A percentile compares a stretch with the other conserved stretches of the same genome.
Conservation (phyloP, 2,329 filamentous ascomycete genomes). For the Aspergillus phoenicis region DNA sequence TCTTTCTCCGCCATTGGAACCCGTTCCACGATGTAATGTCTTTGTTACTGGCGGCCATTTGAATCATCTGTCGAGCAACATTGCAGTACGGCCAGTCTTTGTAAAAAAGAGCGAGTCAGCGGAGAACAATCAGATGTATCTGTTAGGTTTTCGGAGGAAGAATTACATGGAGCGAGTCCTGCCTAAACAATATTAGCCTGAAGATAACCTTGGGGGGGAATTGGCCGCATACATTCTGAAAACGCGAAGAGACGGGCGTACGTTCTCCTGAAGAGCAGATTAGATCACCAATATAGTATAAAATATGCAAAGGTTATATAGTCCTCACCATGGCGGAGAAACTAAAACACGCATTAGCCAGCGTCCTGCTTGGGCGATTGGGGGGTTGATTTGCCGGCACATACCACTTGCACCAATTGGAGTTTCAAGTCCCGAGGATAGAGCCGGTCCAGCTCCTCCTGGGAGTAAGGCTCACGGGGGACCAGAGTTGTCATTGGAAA, state of each 20-base stretch:
- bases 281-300: not conserved
- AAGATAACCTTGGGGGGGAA: not conserved
- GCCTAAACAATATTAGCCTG: constrained; percentile 41
- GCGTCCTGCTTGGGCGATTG: not conserved
- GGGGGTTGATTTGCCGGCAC: constrained; percentile 26
- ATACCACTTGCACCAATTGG: constrained; percentile 81
- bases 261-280: constrained; percentile 59
- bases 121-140: not conserved
- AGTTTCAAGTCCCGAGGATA: constrained; percentile 81
- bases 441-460: constrained; percentile 75
- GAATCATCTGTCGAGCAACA: constrained; percentile 70
- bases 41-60: constrained; percentile 59
- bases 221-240: constrained; percentile 65
- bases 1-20: constrained; percentile 67
- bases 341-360: constrained; percentile 38
- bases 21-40: constrained; percentile 59
- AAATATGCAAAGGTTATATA: not conserved
- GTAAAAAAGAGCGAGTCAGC: constrained; percentile 13
- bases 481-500: constrained; percentile 72
- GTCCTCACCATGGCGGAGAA: constrained; percentile 71
- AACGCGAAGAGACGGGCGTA: constrained; percentile 83
- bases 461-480: constrained; percentile 74
- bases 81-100: constrained; percentile 88
- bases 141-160: not conserved
- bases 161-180: constrained; percentile 52